Percentiles rank a stretch among this genome's conserved stretches.
Evolutionary conservation across 805 yeast genomes (phyloP).

Genomic region (Spathaspora passalidarum): DNA sequence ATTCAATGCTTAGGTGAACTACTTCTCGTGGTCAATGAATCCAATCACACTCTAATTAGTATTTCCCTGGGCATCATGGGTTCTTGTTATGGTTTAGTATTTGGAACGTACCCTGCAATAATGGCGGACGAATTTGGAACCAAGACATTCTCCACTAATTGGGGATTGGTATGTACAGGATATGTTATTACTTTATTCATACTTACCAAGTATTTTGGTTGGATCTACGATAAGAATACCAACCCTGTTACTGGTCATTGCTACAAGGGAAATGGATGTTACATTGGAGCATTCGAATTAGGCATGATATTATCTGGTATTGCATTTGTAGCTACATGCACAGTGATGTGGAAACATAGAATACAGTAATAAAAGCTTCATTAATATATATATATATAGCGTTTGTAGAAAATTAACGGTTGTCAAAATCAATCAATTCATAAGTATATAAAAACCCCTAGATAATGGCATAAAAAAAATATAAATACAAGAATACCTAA

Average conservation of each 20-base stretch:
- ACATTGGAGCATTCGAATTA: conserved; percentile 32
- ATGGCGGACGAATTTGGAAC: conserved; percentile 74
- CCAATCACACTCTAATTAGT: conserved; percentile 34
- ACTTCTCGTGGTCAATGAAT: conserved; percentile 24
- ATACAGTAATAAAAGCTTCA: not conserved
- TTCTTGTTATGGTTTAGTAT: conserved; percentile 63
- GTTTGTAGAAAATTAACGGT: conserved; percentile 1
- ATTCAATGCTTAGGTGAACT: conserved; percentile 37
- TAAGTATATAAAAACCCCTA: not conserved
- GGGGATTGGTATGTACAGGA: conserved; percentile 76
- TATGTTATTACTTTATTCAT: conserved; percentile 54
- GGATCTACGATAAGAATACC: conserved; percentile 46
- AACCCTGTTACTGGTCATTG: conserved; percentile 40
- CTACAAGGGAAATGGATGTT: conserved; percentile 35
- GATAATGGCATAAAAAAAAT: not conserved
- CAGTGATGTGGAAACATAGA: conserved; percentile 23
- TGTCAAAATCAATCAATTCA: not conserved
- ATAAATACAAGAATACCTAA: conserved; percentile 13
- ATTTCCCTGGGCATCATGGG: conserved; percentile 58
- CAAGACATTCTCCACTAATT: conserved; percentile 62
- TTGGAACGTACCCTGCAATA: conserved; percentile 74
- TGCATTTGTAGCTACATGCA: conserved; percentile 16
- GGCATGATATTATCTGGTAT: conserved; percentile 21
- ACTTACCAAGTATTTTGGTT: conserved; percentile 56
- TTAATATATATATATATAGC: conserved; percentile 7